Evolutionary conservation across 345 rosid species (phyloP).

Genomic region (Dovyalis caffra): DNA sequence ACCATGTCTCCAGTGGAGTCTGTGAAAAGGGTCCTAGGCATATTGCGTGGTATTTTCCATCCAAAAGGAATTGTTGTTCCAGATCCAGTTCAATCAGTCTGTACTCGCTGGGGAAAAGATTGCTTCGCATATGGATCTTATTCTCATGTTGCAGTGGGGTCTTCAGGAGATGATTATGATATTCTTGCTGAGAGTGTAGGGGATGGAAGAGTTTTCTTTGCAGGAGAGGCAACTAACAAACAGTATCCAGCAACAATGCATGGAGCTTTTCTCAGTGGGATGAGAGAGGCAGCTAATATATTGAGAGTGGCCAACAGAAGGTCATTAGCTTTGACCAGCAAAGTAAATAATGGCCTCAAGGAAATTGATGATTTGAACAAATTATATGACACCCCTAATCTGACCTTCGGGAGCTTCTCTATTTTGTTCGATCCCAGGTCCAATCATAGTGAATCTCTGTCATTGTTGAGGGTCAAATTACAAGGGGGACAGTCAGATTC

Average conservation of each 20-base stretch:
- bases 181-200: conserved; percentile 88
- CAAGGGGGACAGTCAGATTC: conserved; percentile 31
- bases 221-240: conserved; percentile 94
- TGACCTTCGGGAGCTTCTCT: conserved; percentile 50
- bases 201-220: conserved; percentile 93
- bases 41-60: conserved; percentile 77
- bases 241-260: conserved; percentile 99
- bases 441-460: conserved; percentile 41
- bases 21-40: conserved; percentile 61
- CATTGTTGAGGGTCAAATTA: conserved; percentile 50
- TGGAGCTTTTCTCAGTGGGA: conserved; percentile 93
- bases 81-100: conserved; percentile 87
- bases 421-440: conserved; percentile 58
- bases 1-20: conserved; percentile 80
- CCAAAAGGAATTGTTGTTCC: conserved; percentile 95
- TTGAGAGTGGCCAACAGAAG: conserved; percentile 73
- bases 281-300: conserved; percentile 95
- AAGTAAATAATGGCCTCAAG: conserved; percentile 24
- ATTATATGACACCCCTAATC: conserved; percentile 55
- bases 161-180: conserved; percentile 97
- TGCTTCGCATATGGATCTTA: conserved; percentile 79
- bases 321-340: conserved; percentile 29
- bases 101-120: conserved; percentile 95
- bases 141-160: conserved; percentile 84
- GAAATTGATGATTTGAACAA: conserved; percentile 34